These are phyloP conservation scores for Kalaharituber pfeilii DNA, from an alignment of 2,329 filamentous ascomycete species.

Conservation along the genomic window DNA sequence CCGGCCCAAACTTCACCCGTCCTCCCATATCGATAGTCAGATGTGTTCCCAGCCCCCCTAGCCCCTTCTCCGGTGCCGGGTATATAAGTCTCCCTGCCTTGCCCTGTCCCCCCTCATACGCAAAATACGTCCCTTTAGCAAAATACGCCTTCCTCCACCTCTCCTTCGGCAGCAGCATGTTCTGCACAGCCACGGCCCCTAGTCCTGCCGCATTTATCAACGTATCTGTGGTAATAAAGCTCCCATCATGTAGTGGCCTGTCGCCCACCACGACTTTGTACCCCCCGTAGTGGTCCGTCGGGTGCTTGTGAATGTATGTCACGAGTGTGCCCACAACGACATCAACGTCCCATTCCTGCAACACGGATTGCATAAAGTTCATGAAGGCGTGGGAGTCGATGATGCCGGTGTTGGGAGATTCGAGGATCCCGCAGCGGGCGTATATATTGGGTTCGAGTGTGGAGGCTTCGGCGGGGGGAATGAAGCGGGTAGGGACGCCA, in stretches of 20 bases:
- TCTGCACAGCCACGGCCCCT: slow-evolving; percentile 56
- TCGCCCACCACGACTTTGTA: slow-evolving; percentile 25
- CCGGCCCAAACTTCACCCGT: slow-evolving; percentile 76
- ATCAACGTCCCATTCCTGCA: slow-evolving; percentile 56
- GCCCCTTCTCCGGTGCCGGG: slow-evolving; percentile 65
- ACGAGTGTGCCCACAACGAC: slow-evolving; percentile 54
- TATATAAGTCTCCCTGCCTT: slow-evolving; percentile 59
- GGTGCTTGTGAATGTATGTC: slow-evolving; percentile 36
- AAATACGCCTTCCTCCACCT: slow-evolving; percentile 49
- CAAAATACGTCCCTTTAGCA: slow-evolving; percentile 95
- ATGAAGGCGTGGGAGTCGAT: slow-evolving; percentile 76
- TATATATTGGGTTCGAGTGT: slow-evolving; percentile 56
- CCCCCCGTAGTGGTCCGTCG: background rate
- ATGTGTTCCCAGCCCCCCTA: slow-evolving; percentile 77
- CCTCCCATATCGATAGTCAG: slow-evolving; percentile 78
- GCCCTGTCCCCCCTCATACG: slow-evolving; percentile 36
- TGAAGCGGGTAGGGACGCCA: slow-evolving; percentile 54
- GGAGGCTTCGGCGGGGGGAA: slow-evolving; percentile 44
- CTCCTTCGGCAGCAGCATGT: slow-evolving; percentile 53
- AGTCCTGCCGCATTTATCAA: slow-evolving; percentile 78
- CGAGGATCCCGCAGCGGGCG: slow-evolving; percentile 56
- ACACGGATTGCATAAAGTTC: slow-evolving; percentile 57
- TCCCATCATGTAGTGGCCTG: slow-evolving; percentile 31
- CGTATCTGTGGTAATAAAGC: slow-evolving; percentile 52
- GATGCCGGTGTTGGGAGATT: slow-evolving; percentile 74